Evolutionary conservation across 2,329 filamentous ascomycete species (phyloP).

Genomic region (Ophiostoma sp.): DNA sequence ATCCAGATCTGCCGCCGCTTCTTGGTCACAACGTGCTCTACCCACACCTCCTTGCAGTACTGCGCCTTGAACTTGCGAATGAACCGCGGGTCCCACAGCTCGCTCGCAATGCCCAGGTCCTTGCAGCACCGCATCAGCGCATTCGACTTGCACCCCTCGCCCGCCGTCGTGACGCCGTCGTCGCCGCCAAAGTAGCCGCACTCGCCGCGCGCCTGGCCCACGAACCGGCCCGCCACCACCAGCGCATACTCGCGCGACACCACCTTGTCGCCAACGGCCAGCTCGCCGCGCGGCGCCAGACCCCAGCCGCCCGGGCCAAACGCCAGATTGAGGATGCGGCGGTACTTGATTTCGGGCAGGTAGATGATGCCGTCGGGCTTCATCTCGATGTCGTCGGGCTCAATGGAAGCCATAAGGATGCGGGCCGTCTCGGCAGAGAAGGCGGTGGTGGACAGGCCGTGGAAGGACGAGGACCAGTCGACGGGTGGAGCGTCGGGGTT

Average conservation of each 20-base stretch:
- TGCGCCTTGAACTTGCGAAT: slow-evolving; percentile 75
- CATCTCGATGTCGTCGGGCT: slow-evolving; percentile 78
- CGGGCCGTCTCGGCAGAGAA: slow-evolving; percentile 66
- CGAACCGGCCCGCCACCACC: slow-evolving; percentile 81
- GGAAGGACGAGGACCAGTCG: slow-evolving; percentile 81
- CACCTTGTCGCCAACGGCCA: slow-evolving; percentile 73
- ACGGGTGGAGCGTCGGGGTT: slow-evolving; percentile 32
- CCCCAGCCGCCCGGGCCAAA: slow-evolving; percentile 98
- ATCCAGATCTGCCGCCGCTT: slow-evolving; percentile 85
- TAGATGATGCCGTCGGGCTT: slow-evolving; percentile 97
- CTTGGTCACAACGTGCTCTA: slow-evolving; percentile 81
- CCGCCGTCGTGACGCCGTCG: slow-evolving; percentile 86
- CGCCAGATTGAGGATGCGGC: slow-evolving; percentile 78
- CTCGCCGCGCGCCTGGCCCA: slow-evolving; percentile 88
- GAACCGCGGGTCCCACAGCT: slow-evolving; percentile 93
- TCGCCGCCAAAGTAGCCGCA: slow-evolving; percentile 84
- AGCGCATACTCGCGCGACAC: slow-evolving; percentile 90
- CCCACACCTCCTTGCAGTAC: slow-evolving; percentile 75
- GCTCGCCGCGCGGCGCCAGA: slow-evolving; percentile 78
- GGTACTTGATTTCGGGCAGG: slow-evolving; percentile 96
- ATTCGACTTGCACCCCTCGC: slow-evolving; percentile 96
- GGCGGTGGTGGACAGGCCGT: slow-evolving; percentile 65
- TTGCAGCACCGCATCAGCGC: slow-evolving; percentile 98
- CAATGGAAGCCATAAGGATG: slow-evolving; percentile 62
- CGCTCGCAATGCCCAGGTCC: slow-evolving; percentile 87